Evolutionary conservation across 2,329 filamentous ascomycete species (phyloP).

Genomic region (Blastomyces parvus): DNA sequence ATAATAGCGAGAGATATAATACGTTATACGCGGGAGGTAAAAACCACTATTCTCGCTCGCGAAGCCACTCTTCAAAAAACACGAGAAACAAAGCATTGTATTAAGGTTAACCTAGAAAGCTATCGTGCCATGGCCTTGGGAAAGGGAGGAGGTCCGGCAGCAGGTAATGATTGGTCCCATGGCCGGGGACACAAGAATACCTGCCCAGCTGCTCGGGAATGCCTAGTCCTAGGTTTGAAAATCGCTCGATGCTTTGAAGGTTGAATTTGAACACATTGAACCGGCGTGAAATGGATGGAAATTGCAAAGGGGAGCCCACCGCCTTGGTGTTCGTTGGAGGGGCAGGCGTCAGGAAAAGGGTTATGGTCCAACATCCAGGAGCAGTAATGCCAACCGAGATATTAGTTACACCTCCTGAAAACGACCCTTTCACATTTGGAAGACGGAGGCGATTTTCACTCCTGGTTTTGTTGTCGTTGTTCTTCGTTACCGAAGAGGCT

Average conservation of each 20-base stretch:
- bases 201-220: background rate
- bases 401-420: background rate
- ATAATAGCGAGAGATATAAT: background rate
- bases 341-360: too few relatives aligned
- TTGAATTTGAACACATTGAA: too few relatives aligned
- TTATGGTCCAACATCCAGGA: too few relatives aligned
- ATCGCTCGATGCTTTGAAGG: background rate
- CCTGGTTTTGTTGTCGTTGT: background rate
- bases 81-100: background rate
- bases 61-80: background rate
- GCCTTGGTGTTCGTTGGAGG: too few relatives aligned
- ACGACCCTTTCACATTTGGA: background rate
- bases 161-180: background rate
- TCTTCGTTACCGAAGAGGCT: constrained; percentile 17
- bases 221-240: background rate
- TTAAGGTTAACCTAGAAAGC: background rate
- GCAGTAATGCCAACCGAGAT: too few relatives aligned
- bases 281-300: too few relatives aligned
- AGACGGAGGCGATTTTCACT: background rate
- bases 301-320: too few relatives aligned
- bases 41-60: background rate
- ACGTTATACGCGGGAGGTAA: background rate
- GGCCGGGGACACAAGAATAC: background rate
- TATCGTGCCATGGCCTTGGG: background rate
- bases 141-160: background rate